phyloP scores from a whole-genome alignment of 2,329 filamentous ascomycete genomes.

The Exophiala mesophila region DNA sequence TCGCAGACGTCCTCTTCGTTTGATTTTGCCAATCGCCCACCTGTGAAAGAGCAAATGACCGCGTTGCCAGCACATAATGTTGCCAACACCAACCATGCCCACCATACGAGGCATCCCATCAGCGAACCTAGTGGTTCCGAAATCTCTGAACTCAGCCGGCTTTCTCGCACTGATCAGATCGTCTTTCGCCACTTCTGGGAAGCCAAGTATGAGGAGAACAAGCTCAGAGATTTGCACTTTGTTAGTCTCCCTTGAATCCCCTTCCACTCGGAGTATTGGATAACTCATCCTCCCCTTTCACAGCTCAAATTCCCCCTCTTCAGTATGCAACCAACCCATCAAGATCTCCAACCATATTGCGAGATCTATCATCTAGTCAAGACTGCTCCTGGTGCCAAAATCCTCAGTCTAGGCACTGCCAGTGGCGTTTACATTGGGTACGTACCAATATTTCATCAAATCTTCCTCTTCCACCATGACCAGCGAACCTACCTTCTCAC shows the following conservation, averaged over 20 bases:
- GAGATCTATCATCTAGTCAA: constrained; percentile 27
- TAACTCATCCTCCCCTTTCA: constrained; percentile 1
- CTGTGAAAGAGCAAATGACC: constrained; percentile 15
- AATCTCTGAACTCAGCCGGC: too few relatives aligned
- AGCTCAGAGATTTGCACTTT: constrained; percentile 24
- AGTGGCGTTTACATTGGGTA: constrained; percentile 27
- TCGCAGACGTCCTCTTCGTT: constrained; percentile 22
- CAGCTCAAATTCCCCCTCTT: constrained; percentile 27
- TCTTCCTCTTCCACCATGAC: neutral
- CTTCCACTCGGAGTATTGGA: neutral
- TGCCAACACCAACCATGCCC: too few relatives aligned
- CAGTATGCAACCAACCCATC: constrained; percentile 18
- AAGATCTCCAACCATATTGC: constrained; percentile 25
- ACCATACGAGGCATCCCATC: too few relatives aligned
- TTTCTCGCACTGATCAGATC: constrained; percentile 26
- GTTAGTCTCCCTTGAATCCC: constrained; percentile 12
- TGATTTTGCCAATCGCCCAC: constrained; percentile 24
- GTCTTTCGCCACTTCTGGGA: constrained; percentile 27
- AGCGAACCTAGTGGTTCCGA: too few relatives aligned
- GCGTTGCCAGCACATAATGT: constrained; percentile 15
- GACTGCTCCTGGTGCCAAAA: constrained; percentile 25
- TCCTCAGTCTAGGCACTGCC: constrained; percentile 24
- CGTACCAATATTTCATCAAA: constrained; percentile 16
- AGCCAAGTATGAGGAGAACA: constrained; percentile 24
- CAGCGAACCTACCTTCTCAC: neutral